Evolutionary conservation across 129 eudicot genomes (phyloP).

Genomic region (Heracleum sosnowskyi): DNA sequence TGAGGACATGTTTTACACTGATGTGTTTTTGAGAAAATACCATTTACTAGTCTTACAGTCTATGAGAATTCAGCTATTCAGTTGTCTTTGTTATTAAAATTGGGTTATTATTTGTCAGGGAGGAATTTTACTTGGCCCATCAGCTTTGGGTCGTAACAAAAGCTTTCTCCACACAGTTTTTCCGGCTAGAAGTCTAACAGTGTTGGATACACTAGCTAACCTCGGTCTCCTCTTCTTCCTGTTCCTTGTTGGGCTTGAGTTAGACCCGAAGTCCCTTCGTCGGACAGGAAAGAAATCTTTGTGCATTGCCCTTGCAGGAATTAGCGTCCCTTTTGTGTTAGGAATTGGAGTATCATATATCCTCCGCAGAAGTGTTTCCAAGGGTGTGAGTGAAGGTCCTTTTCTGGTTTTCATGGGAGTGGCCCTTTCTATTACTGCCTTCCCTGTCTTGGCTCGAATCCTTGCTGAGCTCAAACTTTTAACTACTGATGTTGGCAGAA

Average conservation of each 20-base stretch:
- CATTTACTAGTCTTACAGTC: not conserved
- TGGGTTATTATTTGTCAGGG: not conserved
- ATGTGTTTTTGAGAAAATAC: not conserved
- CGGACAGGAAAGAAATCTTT: conserved; percentile 36
- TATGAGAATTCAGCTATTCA: not conserved
- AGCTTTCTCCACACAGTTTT: conserved; percentile 3
- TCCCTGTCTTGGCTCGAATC: conserved; percentile 45
- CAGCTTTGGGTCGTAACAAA: conserved; percentile 8
- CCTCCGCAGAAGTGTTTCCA: conserved; percentile 20
- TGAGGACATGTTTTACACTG: not conserved
- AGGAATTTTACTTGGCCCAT: conserved; percentile 9
- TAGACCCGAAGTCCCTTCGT: conserved; percentile 25
- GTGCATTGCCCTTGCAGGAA: conserved; percentile 34
- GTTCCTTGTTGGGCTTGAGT: conserved; percentile 36
- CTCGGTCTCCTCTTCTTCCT: conserved; percentile 42
- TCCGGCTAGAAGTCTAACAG: conserved; percentile 37
- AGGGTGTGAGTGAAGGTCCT: conserved; percentile 23
- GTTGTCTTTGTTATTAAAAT: not conserved
- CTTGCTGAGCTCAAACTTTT: conserved; percentile 44
- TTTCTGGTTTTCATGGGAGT: conserved; percentile 46
- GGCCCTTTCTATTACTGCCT: conserved; percentile 45
- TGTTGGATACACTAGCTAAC: conserved; percentile 41
- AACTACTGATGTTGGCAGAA: conserved; percentile 35
- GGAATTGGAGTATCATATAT: conserved; percentile 34
- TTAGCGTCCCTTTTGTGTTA: conserved; percentile 32